Conservation (phyloP, 2,329 filamentous ascomycete genomes). For the Cladosporium cucumerinum region DNA sequence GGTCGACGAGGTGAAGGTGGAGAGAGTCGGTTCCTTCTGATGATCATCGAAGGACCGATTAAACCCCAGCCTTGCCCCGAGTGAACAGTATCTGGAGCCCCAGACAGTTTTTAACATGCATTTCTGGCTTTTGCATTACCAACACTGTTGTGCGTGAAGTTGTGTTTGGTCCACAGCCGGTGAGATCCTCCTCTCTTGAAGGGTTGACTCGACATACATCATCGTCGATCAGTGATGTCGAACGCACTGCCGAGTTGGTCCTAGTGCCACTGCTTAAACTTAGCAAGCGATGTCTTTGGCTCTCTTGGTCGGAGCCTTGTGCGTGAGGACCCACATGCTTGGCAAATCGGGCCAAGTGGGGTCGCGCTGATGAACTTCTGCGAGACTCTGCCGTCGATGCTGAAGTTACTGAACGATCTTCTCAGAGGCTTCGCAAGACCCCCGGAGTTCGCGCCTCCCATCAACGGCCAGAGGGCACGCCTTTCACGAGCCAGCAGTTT, state of each 20-base stretch:
- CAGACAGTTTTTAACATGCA: background rate
- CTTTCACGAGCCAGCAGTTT: slow-evolving; percentile 7
- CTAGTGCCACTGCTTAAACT: slow-evolving; percentile 14
- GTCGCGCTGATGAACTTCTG: background rate
- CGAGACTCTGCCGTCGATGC: slow-evolving; percentile 13
- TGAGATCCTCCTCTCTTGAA: background rate
- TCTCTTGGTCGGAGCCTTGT: slow-evolving; percentile 12
- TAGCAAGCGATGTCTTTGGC: slow-evolving; percentile 16
- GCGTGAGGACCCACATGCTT: background rate
- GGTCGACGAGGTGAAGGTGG: background rate
- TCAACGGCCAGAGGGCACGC: background rate
- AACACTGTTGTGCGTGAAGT: background rate
- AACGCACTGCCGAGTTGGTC: slow-evolving; percentile 4
- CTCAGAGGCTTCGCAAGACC: slow-evolving; percentile 12
- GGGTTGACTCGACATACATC: background rate
- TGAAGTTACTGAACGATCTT: slow-evolving; percentile 11
- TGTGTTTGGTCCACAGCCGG: background rate
- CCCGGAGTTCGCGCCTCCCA: background rate
- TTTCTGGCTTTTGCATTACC: background rate
- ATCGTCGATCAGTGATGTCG: slow-evolving; percentile 12
- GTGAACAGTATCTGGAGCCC: slow-evolving; percentile 6
- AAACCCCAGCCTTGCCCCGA: slow-evolving; percentile 8
- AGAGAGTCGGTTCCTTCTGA: background rate
- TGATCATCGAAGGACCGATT: slow-evolving; percentile 3
- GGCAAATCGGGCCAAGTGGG: slow-evolving; percentile 13